Base-by-base conservation (phyloP, 2,329 filamentous ascomycete genomes). In the Chaetomiaceae sp. region DNA sequence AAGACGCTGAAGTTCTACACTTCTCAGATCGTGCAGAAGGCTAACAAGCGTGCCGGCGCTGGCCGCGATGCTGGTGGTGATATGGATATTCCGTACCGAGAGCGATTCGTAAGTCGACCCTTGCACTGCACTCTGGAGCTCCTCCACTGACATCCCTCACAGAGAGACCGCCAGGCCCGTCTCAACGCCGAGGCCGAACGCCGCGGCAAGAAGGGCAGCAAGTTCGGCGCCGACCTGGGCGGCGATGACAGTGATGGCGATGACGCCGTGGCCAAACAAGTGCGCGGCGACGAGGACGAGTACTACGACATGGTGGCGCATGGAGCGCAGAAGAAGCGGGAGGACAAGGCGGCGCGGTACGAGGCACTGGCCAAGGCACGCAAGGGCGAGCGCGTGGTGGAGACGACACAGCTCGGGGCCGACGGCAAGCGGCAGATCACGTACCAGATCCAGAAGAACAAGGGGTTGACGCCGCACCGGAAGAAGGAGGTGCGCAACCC, bases 1-100 rank as follows among this genome's bases (percentile, higher is more conserved):
- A 96, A 95, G 77, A 90, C 84, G 59, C 80, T 99, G 53, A 87
- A 90, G 58, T 99, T 99, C 77, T 99, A 99, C 79, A 97, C 95
- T 2, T 96, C 91, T 3, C 94, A 99, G 68, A 94, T 99, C 60
- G 87, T 89, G 25, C 92, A 97, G 69, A 97, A 96, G 72, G 84
- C 89, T 52, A 95, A 90, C 73, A 91, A 89, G 68, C 89, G 89
- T 51, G 82, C 84, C 5, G 82, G 78, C 29, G 86, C 86, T 34
- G 86, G 87, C 37, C 81, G 84, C 56, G 84, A 88, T 53, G 82
- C 85, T 1, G 89, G 89, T 60, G 89, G 89, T 61, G 89, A 95
- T 66, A 78, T 81, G 61, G 89, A 95, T 69, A 80, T 95, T 48
- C 94, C 94, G 2, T 86, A 96, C 69, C 84, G 91, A 52, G 94